Percentiles rank a stretch among this genome's conserved stretches.
phyloP scores from a whole-genome alignment of 2,329 filamentous ascomycete species.

The Scedosporium apiospermum region DNA sequence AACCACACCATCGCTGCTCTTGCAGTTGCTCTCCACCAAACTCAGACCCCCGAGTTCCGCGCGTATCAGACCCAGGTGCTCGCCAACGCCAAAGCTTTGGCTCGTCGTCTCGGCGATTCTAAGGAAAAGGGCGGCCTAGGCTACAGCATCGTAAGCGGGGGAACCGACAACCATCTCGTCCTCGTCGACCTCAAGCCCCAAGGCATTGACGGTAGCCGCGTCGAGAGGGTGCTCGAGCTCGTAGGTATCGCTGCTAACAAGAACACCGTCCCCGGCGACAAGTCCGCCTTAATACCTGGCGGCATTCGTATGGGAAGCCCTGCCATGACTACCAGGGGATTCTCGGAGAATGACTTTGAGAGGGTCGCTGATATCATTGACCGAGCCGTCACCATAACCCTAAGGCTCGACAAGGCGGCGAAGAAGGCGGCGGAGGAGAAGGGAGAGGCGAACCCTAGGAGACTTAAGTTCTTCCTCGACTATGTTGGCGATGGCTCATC shows the following conservation, averaged over 20 bases:
- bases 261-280: conserved; percentile 95
- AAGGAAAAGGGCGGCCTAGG: conserved; percentile 71
- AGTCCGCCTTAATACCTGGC: conserved; percentile 84
- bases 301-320: conserved; percentile 91
- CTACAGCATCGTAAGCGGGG: conserved; percentile 85
- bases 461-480: conserved; percentile 58
- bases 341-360: conserved; percentile 78
- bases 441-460: conserved; percentile 55
- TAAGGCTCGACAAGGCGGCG: conserved; percentile 64
- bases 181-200: conserved; percentile 86
- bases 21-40: conserved; percentile 89
- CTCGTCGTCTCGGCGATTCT: conserved; percentile 51
- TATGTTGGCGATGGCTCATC: conserved; percentile 58
- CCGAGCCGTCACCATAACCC: conserved; percentile 69
- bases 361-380: conserved; percentile 80
- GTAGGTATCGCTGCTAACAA: conserved; percentile 98
- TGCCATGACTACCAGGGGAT: conserved; percentile 96
- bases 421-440: conserved; percentile 59
- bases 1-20: conserved; percentile 98
- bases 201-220: conserved; percentile 76
- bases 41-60: conserved; percentile 80
- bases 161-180: conserved; percentile 96
- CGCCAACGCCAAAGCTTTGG: conserved; percentile 82
- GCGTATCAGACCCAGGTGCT: conserved; percentile 87
- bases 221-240: conserved; percentile 82